Base-by-base conservation (phyloP, 192 early-diverging fungal genomes). In the Phycomyces nitens region DNA sequence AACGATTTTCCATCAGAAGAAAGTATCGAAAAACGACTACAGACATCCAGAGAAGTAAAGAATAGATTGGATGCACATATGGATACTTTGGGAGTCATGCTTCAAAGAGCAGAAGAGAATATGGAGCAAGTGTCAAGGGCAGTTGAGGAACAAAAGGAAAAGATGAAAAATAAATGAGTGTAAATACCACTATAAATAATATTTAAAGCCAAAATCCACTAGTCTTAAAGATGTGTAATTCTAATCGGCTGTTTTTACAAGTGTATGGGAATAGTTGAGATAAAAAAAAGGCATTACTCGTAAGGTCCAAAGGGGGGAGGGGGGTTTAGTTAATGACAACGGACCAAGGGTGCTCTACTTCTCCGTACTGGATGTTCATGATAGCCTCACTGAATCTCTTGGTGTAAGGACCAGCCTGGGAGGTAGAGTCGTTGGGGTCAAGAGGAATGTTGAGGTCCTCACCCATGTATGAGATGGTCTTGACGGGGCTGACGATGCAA, bases 351-450 rank as follows among this genome's bases (percentile, higher is more conserved):
- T 88, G 85, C 58, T 84, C 77, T 14, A 84, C 74, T 54, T 94
- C 93, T 61, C 96, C 96, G 67, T 96, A 96, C 82, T 98, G 96
- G 70, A 98, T 95, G 53, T 85, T 89, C 85, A 92, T 83, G 55
- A 98, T 91, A 6, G 88, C 82, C 29, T 96, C 84, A 66, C 89
- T 89, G 70, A 98, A 79, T 53, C 88, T 81, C 63, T 76, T 85
- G 22, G 96, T 87, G 54, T 93, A 72, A 60, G 90, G 92, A 27
- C 96, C 96, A 42, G 94, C 93, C 72, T 95, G 90, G 47, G 79
- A 71, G 8, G 72, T 80, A 51, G 88, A 78, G 72, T 95, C 76
- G 15, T 77, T 80, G 34, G 93, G 90, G 67, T 98, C 93, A 27
- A 98, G 80, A 15, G 96, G 96, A 22, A 98, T 84, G n/a, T 76